Percentiles rank a stretch among this genome's conserved stretches.
phyloP scores from a whole-genome alignment of 192 early-diverging fungal species.

The Cetraspora pellucida region DNA sequence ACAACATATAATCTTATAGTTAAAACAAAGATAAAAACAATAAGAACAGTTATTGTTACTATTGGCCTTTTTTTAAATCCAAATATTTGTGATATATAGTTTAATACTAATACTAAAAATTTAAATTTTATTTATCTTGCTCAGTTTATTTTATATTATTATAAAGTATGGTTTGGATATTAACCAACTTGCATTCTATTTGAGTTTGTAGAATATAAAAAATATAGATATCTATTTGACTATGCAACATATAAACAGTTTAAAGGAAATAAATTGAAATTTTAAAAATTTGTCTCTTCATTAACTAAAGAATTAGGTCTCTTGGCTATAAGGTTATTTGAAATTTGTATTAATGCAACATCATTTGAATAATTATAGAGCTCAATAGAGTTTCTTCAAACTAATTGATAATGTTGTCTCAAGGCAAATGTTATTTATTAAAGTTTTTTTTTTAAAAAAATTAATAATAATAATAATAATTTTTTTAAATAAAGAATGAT shows the following conservation, averaged over 20 bases:
- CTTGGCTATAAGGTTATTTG: not conserved
- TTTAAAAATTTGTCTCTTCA: not conserved
- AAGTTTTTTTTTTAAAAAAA: no score
- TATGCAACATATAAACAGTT: not conserved
- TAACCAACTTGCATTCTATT: not conserved
- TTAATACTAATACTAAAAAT: not conserved
- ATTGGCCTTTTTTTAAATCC: not conserved
- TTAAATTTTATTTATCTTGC: not conserved
- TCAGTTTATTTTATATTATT: conserved; percentile 1
- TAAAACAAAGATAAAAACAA: no score
- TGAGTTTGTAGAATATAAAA: not conserved
- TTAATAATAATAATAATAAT: no score
- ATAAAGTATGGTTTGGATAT: not conserved
- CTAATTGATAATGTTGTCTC: not conserved
- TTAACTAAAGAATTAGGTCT: no score
- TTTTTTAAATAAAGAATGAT: no score
- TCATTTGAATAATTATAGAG: not conserved
- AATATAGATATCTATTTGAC: conserved; percentile 20
- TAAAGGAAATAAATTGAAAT: not conserved
- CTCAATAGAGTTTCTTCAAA: conserved; percentile 1
- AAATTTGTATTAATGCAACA: conserved; percentile 30
- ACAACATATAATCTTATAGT: not conserved
- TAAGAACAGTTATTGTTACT: conserved; percentile 9
- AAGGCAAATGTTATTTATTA: not conserved
- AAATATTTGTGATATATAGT: not conserved